These are phyloP conservation scores for Omphalea diandra DNA, from an alignment of 441 rosid species.

Conservation along the genomic window DNA sequence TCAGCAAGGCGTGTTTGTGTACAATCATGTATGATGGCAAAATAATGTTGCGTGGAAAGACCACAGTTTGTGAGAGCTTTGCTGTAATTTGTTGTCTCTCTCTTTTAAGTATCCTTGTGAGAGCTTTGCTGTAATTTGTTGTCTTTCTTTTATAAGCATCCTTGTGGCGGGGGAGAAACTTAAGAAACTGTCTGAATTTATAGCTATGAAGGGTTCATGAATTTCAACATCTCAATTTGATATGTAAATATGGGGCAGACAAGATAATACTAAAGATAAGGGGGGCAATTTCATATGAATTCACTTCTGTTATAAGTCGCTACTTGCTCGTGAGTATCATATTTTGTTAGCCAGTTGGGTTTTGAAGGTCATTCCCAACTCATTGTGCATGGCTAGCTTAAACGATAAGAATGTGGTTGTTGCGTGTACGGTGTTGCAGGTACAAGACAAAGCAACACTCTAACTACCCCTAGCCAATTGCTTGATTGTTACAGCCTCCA, in stretches of 20 bases:
- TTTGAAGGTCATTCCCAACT: conserved; percentile 2
- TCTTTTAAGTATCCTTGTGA: no score
- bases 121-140: no score
- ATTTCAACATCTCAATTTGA: not conserved
- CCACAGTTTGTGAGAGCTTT: conserved; percentile 8
- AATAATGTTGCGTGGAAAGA: not conserved
- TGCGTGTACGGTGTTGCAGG: no score
- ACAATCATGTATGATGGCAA: not conserved
- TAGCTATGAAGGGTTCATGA: not conserved
- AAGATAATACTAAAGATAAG: not conserved
- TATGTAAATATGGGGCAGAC: no score
- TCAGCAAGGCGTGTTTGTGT: not conserved
- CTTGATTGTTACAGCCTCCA: no score
- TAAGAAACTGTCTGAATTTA: not conserved
- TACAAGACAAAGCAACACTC: not conserved
- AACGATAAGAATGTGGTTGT: not conserved
- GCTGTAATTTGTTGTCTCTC: no score
- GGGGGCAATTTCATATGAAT: not conserved
- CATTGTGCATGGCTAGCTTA: no score
- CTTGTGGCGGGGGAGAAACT: not conserved
- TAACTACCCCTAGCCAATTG: no score
- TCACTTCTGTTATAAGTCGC: not conserved
- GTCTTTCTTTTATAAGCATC: conserved; percentile 22
- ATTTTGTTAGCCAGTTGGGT: not conserved
- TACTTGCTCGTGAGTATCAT: not conserved